Base-by-base conservation (phyloP, 2,329 filamentous ascomycete species). In the Periconia sp. region DNA sequence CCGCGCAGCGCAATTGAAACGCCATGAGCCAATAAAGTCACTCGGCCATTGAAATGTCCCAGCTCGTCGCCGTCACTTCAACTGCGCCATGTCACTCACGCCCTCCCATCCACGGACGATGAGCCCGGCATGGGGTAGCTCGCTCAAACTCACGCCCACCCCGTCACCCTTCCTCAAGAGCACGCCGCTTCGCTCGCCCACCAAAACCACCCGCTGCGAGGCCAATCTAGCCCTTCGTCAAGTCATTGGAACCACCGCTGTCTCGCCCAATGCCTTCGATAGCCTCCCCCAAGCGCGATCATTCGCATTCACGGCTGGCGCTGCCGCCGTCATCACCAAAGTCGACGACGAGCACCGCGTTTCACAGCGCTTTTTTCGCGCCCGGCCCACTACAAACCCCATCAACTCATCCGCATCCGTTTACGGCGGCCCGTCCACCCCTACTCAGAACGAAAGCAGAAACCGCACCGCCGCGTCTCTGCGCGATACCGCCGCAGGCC, bases 301-400 rank as follows among this genome's bases (percentile, higher is more conserved):
- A 47, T 96, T 97, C 74, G 92, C 92, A 51, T 94, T 96, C 72
- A 92, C 92, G 58, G 93, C 94, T 9, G 94, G 94, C 51, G 94
- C 92, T 10, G 91, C 93, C 42, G 93, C 91, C n/a, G 91, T 99
- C 0, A 85, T 97, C 17, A 91, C 92, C 8, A 87, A 90, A 62
- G 81, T 97, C 49, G 85, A 91, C 59, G 84, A 86, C 48, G 81
- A 89, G 31, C 68, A 82, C 57, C 74, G 78, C 54, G 75, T 87
- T 66, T 83, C 82, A 1, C 93, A 97, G 72, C 88, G 91, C 55
- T 97, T 97, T 78, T 97, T 91, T 77, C 86, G 92, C 68, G 94
- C 93, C 41, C 85, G 90, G 31, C 92, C 92, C 11, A 81, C 81
- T 10, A 80, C 81, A 11, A 85, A 86, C 19, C 89, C 91, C 6